phyloP scores from a whole-genome alignment of 139 green algal species.

The Chlorella sp. region DNA sequence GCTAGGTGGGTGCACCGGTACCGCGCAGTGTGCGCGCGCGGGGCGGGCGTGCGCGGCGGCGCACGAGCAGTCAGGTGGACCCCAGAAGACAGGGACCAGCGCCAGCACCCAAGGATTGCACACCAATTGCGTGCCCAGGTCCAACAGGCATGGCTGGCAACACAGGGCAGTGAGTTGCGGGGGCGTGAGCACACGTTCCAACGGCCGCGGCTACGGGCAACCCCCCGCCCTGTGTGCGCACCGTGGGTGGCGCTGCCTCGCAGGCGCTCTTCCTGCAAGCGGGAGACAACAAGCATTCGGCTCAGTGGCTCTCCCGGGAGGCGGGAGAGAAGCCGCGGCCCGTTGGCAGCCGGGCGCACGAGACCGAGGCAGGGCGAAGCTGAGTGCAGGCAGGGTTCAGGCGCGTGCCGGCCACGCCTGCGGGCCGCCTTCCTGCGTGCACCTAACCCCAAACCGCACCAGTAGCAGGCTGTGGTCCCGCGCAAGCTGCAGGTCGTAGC shows the following conservation, averaged over 20 bases:
- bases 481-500: neutral
- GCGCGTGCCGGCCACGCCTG: neutral
- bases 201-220: neutral
- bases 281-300: neutral
- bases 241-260: neutral
- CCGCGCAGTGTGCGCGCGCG: neutral
- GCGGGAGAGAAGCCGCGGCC: too few relatives aligned
- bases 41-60: neutral
- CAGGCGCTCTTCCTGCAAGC: conserved; percentile 22
- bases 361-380: neutral
- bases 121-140: neutral
- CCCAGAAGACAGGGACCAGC: neutral
- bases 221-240: neutral
- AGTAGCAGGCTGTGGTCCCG: conserved; percentile 22
- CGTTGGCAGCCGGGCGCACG: neutral
- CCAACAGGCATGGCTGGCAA: neutral
- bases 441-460: neutral
- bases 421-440: too few relatives aligned
- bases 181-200: neutral
- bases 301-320: too few relatives aligned
- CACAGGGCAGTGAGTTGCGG: neutral
- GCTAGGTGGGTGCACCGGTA: neutral
- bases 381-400: neutral
- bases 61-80: neutral
- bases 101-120: neutral